phyloP scores from a whole-genome alignment of 768 basidiomycete genomes.

The Kwoniella mangroviensis region DNA sequence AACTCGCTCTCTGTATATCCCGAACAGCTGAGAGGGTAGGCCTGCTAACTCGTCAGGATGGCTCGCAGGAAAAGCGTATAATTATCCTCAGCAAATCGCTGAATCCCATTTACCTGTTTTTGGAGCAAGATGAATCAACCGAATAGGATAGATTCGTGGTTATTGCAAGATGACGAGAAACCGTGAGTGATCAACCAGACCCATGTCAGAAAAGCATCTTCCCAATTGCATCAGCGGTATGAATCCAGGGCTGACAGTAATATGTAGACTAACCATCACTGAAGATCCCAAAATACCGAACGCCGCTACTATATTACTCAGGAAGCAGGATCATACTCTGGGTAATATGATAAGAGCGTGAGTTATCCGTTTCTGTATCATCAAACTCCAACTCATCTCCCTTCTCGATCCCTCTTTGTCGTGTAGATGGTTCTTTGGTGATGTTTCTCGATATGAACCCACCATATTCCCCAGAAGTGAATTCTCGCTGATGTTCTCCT shows the following conservation, averaged over 20 bases:
- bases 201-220: too few species aligned
- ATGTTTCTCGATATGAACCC: too few species aligned
- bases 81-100: not conserved
- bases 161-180: conserved; percentile 91
- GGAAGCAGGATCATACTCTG: conserved; percentile 96
- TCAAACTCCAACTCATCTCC: too few species aligned
- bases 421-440: too few species aligned
- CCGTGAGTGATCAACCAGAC: too few species aligned
- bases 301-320: conserved; percentile 89
- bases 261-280: conserved; percentile 75
- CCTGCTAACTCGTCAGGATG: not conserved
- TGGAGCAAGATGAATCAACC: conserved; percentile 80
- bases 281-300: conserved; percentile 99
- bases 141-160: conserved; percentile 86
- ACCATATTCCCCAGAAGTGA: too few species aligned
- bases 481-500: too few species aligned
- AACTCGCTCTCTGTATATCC: not conserved
- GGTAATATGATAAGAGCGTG: conserved; percentile 93
- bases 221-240: too few species aligned
- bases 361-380: conserved; percentile 14
- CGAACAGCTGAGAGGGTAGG: not conserved
- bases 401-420: too few species aligned
- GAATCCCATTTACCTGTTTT: too few species aligned
- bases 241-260: conserved; percentile 9
- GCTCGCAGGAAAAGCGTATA: too few species aligned